phyloP scores from a whole-genome alignment of 1,284 basidiomycete genomes.

The Apiotrichum siamense region DNA sequence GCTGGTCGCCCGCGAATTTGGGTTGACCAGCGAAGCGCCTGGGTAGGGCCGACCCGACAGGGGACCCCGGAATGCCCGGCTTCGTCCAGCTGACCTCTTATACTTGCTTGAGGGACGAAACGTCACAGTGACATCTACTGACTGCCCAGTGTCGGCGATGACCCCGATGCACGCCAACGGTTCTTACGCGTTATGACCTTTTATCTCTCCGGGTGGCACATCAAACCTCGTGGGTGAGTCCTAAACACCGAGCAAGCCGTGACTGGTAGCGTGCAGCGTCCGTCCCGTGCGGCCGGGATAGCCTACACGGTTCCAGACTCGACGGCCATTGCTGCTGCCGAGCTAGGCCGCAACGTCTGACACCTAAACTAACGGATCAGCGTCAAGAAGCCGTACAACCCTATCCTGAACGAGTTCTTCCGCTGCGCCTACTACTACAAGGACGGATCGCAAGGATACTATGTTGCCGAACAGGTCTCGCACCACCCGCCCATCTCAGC shows the following conservation, averaged over 20 bases:
- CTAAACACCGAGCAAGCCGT: background rate
- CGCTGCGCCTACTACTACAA: conserved; percentile 90
- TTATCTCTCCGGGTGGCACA: conserved; percentile 99
- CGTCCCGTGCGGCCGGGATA: too few relatives aligned
- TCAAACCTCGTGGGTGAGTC: conserved; percentile 81
- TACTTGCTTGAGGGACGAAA: too few relatives aligned
- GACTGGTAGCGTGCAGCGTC: too few relatives aligned
- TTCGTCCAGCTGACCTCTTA: too few relatives aligned
- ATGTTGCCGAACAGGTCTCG: conserved; percentile 86
- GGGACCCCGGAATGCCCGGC: too few relatives aligned
- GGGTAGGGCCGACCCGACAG: too few relatives aligned
- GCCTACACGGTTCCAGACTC: too few relatives aligned
- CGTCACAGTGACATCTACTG: background rate
- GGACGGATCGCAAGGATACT: conserved; percentile 87
- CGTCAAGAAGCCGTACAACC: conserved; percentile 99
- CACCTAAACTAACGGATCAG: conserved; percentile 13
- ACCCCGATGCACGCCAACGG: conserved; percentile 74
- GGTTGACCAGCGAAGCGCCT: too few relatives aligned
- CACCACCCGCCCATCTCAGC: conserved; percentile 73
- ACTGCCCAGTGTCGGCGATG: conserved; percentile 29
- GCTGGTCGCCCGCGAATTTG: too few relatives aligned
- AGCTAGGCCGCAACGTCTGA: background rate
- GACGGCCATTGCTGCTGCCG: background rate
- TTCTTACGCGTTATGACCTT: conserved; percentile 89
- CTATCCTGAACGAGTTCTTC: conserved; percentile 95